A percentile compares a stretch with the other conserved stretches of the same genome.
phyloP scores from a whole-genome alignment of 352 stramenopile species.

The Phytophthora fragariae region DNA sequence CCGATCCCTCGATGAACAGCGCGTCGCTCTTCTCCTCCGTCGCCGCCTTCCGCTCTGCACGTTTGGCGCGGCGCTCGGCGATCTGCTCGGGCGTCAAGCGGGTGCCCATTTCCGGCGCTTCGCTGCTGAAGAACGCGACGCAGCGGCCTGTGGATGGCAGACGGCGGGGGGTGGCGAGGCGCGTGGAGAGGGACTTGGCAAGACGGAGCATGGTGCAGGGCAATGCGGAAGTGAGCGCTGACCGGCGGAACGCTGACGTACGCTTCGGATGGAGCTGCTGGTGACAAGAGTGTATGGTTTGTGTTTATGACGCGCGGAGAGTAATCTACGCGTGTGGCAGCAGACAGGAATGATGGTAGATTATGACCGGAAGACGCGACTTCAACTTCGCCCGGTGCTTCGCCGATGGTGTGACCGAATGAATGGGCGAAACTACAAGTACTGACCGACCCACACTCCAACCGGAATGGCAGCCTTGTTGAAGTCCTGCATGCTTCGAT shows the following conservation, averaged over 20 bases:
- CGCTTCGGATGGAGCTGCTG: constrained; percentile 16
- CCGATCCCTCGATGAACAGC: constrained; percentile 65
- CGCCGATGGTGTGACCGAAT: too few species aligned
- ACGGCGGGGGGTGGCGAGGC: constrained; percentile 5
- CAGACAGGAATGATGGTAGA: constrained; percentile 31
- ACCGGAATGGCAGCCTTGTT: background rate
- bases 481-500: background rate
- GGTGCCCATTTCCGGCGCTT: constrained; percentile 29
- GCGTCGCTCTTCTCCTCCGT: constrained; percentile 27
- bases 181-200: constrained; percentile 15
- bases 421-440: background rate
- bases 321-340: constrained; percentile 20
- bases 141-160: constrained; percentile 8
- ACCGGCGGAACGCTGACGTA: constrained; percentile 10
- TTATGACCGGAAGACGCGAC: too few species aligned
- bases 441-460: background rate
- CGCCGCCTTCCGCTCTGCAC: constrained; percentile 25
- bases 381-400: too few species aligned
- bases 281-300: constrained; percentile 15
- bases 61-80: constrained; percentile 40
- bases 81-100: constrained; percentile 41
- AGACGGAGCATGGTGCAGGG: constrained; percentile 22
- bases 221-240: constrained; percentile 21
- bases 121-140: constrained; percentile 26
- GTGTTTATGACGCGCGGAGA: background rate